These are phyloP conservation scores for Fibroporia radiculosa DNA, from an alignment of 768 basidiomycete species.

Conservation along the genomic window DNA sequence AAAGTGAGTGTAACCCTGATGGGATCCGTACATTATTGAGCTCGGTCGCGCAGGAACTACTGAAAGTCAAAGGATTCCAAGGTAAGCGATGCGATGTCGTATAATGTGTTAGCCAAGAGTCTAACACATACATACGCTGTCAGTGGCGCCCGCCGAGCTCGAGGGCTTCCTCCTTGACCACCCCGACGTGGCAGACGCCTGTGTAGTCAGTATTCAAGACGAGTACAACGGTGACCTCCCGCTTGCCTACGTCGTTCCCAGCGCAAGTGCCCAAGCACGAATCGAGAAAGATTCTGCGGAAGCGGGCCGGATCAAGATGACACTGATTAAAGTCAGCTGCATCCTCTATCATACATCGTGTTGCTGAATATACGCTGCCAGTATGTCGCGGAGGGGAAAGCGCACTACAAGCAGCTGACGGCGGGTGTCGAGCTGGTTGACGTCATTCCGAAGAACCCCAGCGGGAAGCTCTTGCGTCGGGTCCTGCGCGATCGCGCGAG, in stretches of 20 bases:
- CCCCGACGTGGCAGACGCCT: constrained; percentile 34
- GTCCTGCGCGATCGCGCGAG: constrained; percentile 22
- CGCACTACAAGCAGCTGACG: constrained; percentile 29
- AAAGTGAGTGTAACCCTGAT: constrained; percentile 28
- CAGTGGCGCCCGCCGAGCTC: constrained; percentile 28
- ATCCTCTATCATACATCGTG: no score
- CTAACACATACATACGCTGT: no score
- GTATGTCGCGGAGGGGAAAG: constrained; percentile 25
- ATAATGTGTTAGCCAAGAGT: no score
- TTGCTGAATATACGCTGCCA: no score
- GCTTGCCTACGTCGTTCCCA: constrained; percentile 58
- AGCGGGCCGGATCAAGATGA: constrained; percentile 31
- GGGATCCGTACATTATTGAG: background rate
- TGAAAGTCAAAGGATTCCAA: constrained; percentile 50
- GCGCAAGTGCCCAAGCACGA: constrained; percentile 28
- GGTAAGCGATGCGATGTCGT: no score
- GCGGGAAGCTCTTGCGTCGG: constrained; percentile 25
- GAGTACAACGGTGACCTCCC: constrained; percentile 79
- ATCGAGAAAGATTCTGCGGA: constrained; percentile 25
- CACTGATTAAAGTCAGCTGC: constrained; percentile 50
- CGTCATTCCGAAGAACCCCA: constrained; percentile 26
- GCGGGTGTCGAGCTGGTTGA: constrained; percentile 34
- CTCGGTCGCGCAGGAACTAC: constrained; percentile 37
- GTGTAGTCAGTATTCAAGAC: constrained; percentile 51
- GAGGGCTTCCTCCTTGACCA: constrained; percentile 30